Conservation (phyloP, 257 asterid genomes). For the Leptodermis oblonga region DNA sequence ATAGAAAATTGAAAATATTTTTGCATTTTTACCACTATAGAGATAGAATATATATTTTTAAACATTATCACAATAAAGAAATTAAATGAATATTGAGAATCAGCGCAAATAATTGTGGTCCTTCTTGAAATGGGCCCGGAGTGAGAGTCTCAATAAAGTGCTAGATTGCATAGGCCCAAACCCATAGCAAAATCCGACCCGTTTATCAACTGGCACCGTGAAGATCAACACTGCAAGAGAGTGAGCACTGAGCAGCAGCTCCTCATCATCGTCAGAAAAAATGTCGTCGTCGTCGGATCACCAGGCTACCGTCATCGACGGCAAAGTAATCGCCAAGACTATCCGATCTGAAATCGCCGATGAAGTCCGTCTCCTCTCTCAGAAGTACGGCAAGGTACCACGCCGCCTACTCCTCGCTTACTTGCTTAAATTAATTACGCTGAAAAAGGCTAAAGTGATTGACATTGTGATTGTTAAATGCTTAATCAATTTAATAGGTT, state of each 20-base stretch:
- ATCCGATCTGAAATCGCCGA: constrained; percentile 27
- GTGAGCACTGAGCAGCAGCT: neutral
- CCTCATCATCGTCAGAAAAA: constrained; percentile 9
- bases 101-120: no score
- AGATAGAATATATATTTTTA: no score
- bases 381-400: constrained; percentile 63
- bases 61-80: no score
- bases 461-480: neutral
- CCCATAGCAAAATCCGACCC: neutral
- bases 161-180: no score
- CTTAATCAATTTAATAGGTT: constrained; percentile 42
- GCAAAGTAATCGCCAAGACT: constrained; percentile 47
- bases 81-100: no score
- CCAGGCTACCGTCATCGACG: constrained; percentile 66
- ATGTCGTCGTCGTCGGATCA: constrained; percentile 58
- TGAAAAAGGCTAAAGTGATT: neutral
- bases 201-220: neutral
- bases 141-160: no score
- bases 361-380: constrained; percentile 25
- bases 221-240: neutral
- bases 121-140: no score
- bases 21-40: no score
- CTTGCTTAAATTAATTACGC: neutral
- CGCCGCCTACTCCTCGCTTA: neutral
- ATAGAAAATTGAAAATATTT: no score